Conservation (phyloP, 1,284 basidiomycete genomes). For the Irpex rosettiformis region DNA sequence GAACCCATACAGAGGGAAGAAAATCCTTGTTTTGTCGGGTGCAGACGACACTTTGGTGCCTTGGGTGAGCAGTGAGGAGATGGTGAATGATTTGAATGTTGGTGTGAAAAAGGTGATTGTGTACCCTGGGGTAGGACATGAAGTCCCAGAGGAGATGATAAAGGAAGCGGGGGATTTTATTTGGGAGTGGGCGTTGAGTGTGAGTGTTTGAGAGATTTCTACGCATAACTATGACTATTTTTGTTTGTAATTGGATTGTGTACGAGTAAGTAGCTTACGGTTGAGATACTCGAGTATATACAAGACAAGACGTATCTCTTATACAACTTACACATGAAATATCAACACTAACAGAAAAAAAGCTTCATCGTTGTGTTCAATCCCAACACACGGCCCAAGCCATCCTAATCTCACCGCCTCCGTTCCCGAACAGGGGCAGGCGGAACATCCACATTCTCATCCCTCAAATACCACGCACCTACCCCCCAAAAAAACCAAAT, state of each 20-base stretch:
- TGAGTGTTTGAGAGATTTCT: no score
- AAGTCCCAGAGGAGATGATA: constrained; percentile 44
- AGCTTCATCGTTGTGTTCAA: no score
- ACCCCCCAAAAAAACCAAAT: background rate
- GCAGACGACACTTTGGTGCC: constrained; percentile 49
- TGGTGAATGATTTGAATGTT: constrained; percentile 45
- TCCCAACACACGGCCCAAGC: background rate
- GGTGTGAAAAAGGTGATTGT: constrained; percentile 45
- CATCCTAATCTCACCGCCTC: background rate
- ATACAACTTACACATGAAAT: background rate
- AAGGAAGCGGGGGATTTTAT: constrained; percentile 39
- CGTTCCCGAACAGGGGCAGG: constrained; percentile 1
- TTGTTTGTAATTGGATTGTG: no score
- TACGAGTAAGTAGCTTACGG: no score
- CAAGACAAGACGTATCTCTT: background rate
- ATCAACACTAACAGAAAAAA: background rate
- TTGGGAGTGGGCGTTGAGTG: constrained; percentile 3
- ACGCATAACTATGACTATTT: no score
- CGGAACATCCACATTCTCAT: constrained; percentile 15
- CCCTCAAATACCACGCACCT: constrained; percentile 17
- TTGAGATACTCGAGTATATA: no score
- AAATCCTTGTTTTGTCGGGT: constrained; percentile 64
- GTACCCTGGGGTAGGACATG: constrained; percentile 43
- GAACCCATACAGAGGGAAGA: constrained; percentile 62
- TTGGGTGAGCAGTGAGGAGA: constrained; percentile 42